phyloP scores from a whole-genome alignment of 2,329 filamentous ascomycete species.

The Trichothecium sympodiale region DNA sequence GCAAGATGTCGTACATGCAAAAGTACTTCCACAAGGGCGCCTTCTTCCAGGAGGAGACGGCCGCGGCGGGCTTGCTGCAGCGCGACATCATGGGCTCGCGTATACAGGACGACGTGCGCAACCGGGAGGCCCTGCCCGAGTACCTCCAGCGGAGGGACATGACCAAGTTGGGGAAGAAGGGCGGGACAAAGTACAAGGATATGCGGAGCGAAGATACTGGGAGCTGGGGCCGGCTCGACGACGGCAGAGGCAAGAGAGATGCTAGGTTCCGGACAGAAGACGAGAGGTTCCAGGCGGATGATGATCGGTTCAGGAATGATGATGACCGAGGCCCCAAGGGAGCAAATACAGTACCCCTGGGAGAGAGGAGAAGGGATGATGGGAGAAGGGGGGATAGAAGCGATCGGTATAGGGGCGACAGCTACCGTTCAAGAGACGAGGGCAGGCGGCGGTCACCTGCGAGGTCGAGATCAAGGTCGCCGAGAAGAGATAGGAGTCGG shows the following conservation, averaged over 20 bases:
- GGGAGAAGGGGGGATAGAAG: constrained; percentile 17
- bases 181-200: constrained; percentile 81
- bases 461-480: constrained; percentile 42
- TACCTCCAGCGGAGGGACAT: constrained; percentile 89
- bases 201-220: constrained; percentile 86
- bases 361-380: constrained; percentile 39
- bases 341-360: constrained; percentile 61
- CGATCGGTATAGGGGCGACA: constrained; percentile 19
- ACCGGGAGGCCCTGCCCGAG: constrained; percentile 75
- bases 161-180: constrained; percentile 88
- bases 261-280: constrained; percentile 59
- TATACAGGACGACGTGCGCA: constrained; percentile 73
- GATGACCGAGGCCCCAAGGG: constrained; percentile 39
- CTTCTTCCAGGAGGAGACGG: constrained; percentile 79
- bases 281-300: constrained; percentile 31
- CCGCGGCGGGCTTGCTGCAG: constrained; percentile 62
- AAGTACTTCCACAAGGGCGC: constrained; percentile 96
- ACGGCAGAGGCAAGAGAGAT: constrained; percentile 38
- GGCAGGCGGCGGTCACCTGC: constrained; percentile 18
- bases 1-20: constrained; percentile 84
- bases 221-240: constrained; percentile 60
- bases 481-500: constrained; percentile 28
- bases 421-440: constrained; percentile 13
- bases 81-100: constrained; percentile 77
- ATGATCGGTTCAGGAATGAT: constrained; percentile 31